Conservation (phyloP, 208 protist genomes). For the Naegleria gruberi region DNA sequence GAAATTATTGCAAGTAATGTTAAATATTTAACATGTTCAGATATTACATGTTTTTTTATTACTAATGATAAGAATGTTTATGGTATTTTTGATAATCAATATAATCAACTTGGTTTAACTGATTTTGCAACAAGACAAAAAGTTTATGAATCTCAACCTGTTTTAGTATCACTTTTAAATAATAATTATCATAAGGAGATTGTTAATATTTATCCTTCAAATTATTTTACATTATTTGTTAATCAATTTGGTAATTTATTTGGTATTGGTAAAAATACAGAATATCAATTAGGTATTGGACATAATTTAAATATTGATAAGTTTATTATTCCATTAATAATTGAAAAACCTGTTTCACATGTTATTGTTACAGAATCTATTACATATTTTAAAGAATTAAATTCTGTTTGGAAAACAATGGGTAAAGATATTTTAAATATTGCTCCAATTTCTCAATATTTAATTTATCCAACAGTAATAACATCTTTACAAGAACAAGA, state of each 20-base stretch:
- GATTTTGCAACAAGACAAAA: background rate
- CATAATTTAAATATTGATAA: background rate
- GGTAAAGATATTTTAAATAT: background rate
- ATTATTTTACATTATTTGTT: background rate
- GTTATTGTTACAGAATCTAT: background rate
- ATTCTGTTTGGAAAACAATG: background rate
- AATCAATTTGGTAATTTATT: background rate
- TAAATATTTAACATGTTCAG: background rate
- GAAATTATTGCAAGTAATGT: background rate
- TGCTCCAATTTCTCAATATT: background rate
- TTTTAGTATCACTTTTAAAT: background rate
- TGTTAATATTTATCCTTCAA: background rate
- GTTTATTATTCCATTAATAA: background rate
- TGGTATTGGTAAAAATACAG: background rate
- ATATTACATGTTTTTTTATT: background rate
- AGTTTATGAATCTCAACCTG: background rate
- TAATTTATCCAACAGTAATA: background rate
- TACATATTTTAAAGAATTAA: background rate
- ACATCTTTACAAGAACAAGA: background rate
- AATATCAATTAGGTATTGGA: background rate
- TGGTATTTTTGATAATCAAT: background rate
- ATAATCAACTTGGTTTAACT: background rate
- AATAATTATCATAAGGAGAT: background rate
- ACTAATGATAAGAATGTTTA: background rate
- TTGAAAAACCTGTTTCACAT: background rate